phyloP scores from a whole-genome alignment of 768 basidiomycete species.

The Phanerochaete sordida region DNA sequence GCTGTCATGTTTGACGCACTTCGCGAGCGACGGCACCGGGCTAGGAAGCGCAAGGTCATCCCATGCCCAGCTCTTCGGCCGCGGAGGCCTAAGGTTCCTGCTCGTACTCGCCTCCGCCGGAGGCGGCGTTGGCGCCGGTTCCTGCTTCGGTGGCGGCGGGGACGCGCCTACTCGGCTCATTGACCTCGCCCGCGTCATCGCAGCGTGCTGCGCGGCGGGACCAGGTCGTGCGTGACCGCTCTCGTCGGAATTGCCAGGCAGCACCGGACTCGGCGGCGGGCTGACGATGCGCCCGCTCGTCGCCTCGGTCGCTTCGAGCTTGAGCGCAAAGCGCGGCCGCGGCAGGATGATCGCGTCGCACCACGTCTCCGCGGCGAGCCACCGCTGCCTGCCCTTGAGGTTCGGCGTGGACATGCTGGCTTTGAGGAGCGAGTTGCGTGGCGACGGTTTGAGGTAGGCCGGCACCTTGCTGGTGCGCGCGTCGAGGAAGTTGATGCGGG shows the following conservation, averaged over 20 bases:
- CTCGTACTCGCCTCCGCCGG: conserved; percentile 1
- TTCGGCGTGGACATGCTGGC: conserved; percentile 67
- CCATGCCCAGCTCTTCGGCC: conserved; percentile 58
- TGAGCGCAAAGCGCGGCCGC: conserved; percentile 52
- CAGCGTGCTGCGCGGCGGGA: conserved; percentile 4
- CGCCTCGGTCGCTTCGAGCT: too few relatives aligned
- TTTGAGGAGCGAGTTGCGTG: conserved; percentile 37
- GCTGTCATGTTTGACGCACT: conserved; percentile 27
- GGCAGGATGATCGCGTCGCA: conserved; percentile 79
- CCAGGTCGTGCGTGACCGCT: conserved; percentile 1
- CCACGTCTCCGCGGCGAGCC: conserved; percentile 76
- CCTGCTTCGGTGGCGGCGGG: not conserved
- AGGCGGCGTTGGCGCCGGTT: not conserved
- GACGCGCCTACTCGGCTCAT: conserved; percentile 31
- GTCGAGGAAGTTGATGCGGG: conserved; percentile 24
- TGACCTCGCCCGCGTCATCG: conserved; percentile 18
- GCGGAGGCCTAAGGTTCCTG: conserved; percentile 24
- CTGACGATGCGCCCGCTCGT: conserved; percentile 38
- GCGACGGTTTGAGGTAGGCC: conserved; percentile 27
- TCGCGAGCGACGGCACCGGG: conserved; percentile 54
- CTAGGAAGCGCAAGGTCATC: conserved; percentile 58
- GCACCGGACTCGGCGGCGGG: conserved; percentile 34
- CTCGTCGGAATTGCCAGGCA: not conserved
- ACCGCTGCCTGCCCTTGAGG: conserved; percentile 57
- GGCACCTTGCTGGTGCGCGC: conserved; percentile 20